Base-by-base conservation (phyloP, 371 early-diverging fungal genomes). In the Saksenaea vasiformis region DNA sequence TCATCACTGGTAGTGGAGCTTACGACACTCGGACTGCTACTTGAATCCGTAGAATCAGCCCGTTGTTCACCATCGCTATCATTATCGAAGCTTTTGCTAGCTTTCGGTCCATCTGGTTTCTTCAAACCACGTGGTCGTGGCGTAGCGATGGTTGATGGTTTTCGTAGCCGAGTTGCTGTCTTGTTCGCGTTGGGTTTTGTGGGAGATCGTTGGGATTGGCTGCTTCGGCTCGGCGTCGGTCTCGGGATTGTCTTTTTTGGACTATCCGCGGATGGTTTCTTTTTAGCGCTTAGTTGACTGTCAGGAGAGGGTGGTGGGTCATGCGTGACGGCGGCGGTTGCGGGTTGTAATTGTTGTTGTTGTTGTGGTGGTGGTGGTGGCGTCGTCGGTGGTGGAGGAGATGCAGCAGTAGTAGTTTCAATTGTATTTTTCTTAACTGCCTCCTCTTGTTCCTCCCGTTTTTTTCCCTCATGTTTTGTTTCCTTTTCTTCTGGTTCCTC, bases 91-190 rank as follows among this genome's bases (percentile, higher is more conserved):
- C 51, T 22, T 17, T 47, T 47, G 11, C 8, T 22, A 2, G 51
- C 22, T 22, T 47, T 47, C 1, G 51, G 51, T 19, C 51, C 53
- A 37, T 10, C 39, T 22, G 54, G 37, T 27, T 26, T 8, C 27
- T 62, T 51, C 14, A 36, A 37, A 1, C 35, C 41, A 1, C 62
- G 54, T 22, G 54, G 24, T 39, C 54, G 28, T 38, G 55, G 39
- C 22, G 17, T 3, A 10, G 22, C 63, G 5, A 62, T 41, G 43
- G 62, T 58, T 0, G 68, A 67, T 11, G 68, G 63, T 54, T 62
- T 67, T 11, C 68, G 68, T 3, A 67, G 58, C 19, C 60, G 37
- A 5, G 63, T 38, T 27, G 63, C 35, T 41, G 54, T 19, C 10
- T 54, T 19, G 27, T 22, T 35, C 10, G 24, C 28, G 34, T 22